These are phyloP conservation scores for Bathelium albidoporum DNA, from an alignment of 495 filamentous ascomycete genomes.

Conservation along the genomic window DNA sequence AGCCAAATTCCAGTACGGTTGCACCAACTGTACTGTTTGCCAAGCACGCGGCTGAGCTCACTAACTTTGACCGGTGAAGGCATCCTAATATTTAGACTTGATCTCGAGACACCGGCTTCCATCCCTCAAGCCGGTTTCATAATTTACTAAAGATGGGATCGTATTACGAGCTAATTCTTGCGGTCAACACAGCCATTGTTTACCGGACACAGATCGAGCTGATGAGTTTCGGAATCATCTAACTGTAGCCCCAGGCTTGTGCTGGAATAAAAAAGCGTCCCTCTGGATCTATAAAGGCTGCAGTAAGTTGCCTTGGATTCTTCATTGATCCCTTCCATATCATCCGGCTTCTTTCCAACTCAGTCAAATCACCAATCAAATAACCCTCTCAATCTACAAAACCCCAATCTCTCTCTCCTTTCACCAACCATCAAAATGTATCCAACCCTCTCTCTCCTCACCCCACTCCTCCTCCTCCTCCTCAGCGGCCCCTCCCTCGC, in stretches of 20 bases:
- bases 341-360: not conserved
- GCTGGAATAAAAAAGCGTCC: not conserved
- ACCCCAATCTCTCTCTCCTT: not conserved
- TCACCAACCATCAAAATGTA: not conserved
- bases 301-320: not conserved
- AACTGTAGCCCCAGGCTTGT: not conserved
- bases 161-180: not conserved
- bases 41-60: not conserved
- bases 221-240: not conserved
- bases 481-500: not conserved
- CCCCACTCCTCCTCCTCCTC: not conserved
- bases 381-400: not conserved
- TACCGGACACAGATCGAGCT: not conserved
- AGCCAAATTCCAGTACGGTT: not conserved
- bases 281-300: not conserved
- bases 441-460: not conserved
- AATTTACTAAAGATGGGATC: not conserved
- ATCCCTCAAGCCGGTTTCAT: not conserved
- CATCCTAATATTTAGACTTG: not conserved
- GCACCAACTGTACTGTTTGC: not conserved
- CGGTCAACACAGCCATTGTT: not conserved
- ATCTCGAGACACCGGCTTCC: not conserved
- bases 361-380: not conserved
- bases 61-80: not conserved
- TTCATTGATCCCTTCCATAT: not conserved